Evolutionary conservation across 495 filamentous ascomycete genomes (phyloP).

Genomic region (Parachaetomium inaequale): DNA sequence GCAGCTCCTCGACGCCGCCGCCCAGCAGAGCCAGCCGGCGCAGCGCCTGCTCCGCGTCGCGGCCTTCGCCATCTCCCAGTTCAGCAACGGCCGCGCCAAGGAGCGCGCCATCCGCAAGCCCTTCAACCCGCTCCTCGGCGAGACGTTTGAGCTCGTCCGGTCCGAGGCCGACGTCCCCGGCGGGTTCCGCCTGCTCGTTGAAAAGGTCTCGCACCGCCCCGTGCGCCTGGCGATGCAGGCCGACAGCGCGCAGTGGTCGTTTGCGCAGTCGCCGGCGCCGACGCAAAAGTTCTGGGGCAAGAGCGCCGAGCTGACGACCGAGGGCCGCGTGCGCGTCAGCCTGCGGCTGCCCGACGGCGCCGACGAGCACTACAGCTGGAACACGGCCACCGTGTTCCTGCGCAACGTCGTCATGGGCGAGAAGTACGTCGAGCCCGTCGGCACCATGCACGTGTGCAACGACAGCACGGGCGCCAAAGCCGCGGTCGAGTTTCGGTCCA

Average conservation of each 20-base stretch:
- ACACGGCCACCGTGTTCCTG: constrained; percentile 78
- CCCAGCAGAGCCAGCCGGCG: constrained; percentile 50
- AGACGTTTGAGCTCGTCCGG: constrained; percentile 89
- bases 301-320: constrained; percentile 85
- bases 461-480: constrained; percentile 79
- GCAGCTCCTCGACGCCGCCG: constrained; percentile 72
- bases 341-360: constrained; percentile 57
- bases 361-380: constrained; percentile 81
- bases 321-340: constrained; percentile 73
- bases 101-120: constrained; percentile 94
- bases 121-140: constrained; percentile 96
- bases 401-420: constrained; percentile 96
- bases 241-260: constrained; percentile 76
- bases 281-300: constrained; percentile 99
- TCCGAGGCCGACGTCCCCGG: constrained; percentile 67
- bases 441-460: constrained; percentile 74
- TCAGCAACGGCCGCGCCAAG: constrained; percentile 74
- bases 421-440: constrained; percentile 95
- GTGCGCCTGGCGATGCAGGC: constrained; percentile 92
- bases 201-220: constrained; percentile 90
- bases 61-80: constrained; percentile 82
- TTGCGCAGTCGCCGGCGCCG: constrained; percentile 80
- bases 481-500: constrained; percentile 79
- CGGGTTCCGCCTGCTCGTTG: constrained; percentile 81
- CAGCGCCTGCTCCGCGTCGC: constrained; percentile 80